phyloP scores from a whole-genome alignment of 331 rosid genomes.

The Prunus yedoensis region DNA sequence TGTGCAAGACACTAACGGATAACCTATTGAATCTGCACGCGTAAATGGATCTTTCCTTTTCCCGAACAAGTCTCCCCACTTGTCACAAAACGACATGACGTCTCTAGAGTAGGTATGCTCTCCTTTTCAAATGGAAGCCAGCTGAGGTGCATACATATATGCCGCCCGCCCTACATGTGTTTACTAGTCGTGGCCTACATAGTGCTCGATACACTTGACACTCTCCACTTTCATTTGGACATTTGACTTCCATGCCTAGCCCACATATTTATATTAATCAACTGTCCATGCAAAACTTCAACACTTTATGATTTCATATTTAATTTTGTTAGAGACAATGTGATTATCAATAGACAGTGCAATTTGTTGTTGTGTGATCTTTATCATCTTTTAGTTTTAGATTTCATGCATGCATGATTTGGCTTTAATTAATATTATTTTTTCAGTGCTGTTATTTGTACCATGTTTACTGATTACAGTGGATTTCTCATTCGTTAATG shows the following conservation, averaged over 20 bases:
- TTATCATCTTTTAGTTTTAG: too few relatives aligned
- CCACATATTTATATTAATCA: background rate
- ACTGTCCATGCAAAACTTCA: background rate
- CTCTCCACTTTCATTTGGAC: constrained; percentile 14
- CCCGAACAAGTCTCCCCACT: constrained; percentile 2
- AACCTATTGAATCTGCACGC: background rate
- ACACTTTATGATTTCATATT: background rate
- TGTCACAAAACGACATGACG: background rate
- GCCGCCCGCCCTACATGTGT: background rate
- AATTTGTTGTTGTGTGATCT: background rate
- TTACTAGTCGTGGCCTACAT: background rate
- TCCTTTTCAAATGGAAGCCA: constrained; percentile 46
- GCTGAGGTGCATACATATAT: constrained; percentile 24
- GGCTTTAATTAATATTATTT: background rate
- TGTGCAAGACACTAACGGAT: background rate
- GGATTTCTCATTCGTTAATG: too few relatives aligned
- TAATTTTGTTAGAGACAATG: background rate
- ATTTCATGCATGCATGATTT: constrained; percentile 12
- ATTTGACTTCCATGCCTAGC: background rate
- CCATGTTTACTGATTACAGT: too few relatives aligned
- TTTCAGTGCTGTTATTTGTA: background rate
- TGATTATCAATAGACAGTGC: background rate
- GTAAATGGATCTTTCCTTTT: background rate
- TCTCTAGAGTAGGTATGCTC: constrained; percentile 9
- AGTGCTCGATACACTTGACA: background rate